Conservation (phyloP, 169 alveolate genomes). For the Plasmodium falciparum region DNA sequence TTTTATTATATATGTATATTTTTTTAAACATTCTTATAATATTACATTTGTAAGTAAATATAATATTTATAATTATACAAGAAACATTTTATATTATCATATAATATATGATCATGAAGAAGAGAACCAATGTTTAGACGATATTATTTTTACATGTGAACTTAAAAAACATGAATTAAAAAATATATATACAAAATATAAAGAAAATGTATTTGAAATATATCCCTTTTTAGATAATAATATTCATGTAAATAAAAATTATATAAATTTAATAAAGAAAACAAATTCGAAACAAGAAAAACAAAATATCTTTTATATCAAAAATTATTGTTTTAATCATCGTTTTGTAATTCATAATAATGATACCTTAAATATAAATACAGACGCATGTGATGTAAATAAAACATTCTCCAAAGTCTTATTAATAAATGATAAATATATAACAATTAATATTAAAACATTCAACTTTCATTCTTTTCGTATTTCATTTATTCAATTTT, state of each 20-base stretch:
- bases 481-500: conserved; percentile 35
- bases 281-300: conserved; percentile 7
- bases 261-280: conserved; percentile 11
- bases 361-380: conserved; percentile 1
- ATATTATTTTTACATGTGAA: conserved; percentile 10
- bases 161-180: conserved; percentile 31
- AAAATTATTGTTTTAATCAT: conserved; percentile 60
- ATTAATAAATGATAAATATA: conserved; percentile 27
- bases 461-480: conserved; percentile 23
- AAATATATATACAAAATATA: conserved; percentile 4
- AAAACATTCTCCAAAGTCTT: conserved; percentile 27
- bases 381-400: conserved; percentile 5
- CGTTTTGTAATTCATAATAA: conserved; percentile 10
- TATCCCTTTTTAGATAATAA: conserved; percentile 8
- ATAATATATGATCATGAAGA: conserved; percentile 9
- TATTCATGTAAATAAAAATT: neutral
- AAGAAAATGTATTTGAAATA: conserved; percentile 19
- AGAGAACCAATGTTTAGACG: conserved; percentile 29
- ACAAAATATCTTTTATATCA: conserved; percentile 11
- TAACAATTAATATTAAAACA: conserved; percentile 20
- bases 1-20: conserved; percentile 32
- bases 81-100: conserved; percentile 17
- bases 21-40: neutral
- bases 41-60: conserved; percentile 39
- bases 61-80: conserved; percentile 38